Evolutionary conservation across 2,329 filamentous ascomycete species (phyloP).

Genomic region (Penicillium griseofulvum): DNA sequence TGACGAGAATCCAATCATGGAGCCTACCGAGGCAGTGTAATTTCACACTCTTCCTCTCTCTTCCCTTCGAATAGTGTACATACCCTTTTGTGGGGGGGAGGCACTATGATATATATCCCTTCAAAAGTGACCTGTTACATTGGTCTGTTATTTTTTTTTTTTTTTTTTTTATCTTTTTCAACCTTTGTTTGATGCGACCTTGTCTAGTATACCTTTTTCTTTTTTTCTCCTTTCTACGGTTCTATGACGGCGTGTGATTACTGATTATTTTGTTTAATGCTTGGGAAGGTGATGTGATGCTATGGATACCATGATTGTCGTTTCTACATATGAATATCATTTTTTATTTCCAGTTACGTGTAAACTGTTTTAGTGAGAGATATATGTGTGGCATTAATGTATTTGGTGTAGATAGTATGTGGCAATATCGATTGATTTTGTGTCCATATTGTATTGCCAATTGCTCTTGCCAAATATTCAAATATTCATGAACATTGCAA

Average conservation of each 20-base stretch:
- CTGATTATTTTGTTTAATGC: constrained; percentile 19
- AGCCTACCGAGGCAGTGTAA: background rate
- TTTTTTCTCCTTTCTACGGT: background rate
- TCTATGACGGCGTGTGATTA: constrained; percentile 5
- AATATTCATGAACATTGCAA: background rate
- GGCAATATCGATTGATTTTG: background rate
- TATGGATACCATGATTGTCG: constrained; percentile 28
- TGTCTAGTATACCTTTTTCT: constrained; percentile 10
- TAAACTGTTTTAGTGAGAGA: background rate
- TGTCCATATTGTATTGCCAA: background rate
- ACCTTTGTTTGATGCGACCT: background rate
- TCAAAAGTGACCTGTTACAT: constrained; percentile 7
- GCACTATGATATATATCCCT: constrained; percentile 8
- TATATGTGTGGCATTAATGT: background rate
- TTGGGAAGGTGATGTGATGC: constrained; percentile 25
- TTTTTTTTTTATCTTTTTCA: background rate
- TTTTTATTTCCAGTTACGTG: background rate
- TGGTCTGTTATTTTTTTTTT: constrained; percentile 1
- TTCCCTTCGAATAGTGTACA: constrained; percentile 11
- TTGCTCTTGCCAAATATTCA: background rate
- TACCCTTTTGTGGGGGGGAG: constrained; percentile 7
- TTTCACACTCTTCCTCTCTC: background rate
- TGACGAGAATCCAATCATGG: background rate
- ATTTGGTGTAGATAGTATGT: background rate
- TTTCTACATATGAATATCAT: background rate